Conservation (phyloP, 345 rosid species). For the Melaleuca quinquenervia region DNA sequence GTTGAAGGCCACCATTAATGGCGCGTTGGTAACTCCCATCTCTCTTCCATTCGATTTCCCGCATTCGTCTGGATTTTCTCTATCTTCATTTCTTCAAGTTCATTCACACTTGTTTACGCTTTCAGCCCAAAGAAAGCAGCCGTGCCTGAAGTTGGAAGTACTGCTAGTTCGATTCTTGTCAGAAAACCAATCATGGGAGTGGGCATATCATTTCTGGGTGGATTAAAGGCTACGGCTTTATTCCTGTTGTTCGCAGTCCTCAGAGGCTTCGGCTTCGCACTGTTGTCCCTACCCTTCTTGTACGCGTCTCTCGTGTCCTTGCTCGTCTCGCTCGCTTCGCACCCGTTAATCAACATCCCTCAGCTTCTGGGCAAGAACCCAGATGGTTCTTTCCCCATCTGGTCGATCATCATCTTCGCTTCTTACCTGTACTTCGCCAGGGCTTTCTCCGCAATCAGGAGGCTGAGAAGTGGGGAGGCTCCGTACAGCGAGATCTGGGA, state of each 20-base stretch:
- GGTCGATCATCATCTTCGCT: slow-evolving; percentile 42
- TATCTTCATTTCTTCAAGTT: background rate
- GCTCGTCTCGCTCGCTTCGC: slow-evolving; percentile 26
- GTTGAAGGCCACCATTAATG: too few species aligned
- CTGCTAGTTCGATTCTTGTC: background rate
- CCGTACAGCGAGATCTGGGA: slow-evolving; percentile 42
- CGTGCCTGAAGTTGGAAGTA: background rate
- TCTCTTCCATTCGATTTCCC: background rate
- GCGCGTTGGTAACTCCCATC: too few species aligned
- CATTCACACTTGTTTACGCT: background rate
- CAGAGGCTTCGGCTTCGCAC: slow-evolving; percentile 12
- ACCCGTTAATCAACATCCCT: slow-evolving; percentile 34
- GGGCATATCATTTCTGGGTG: slow-evolving; percentile 36
- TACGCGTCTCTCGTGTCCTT: slow-evolving; percentile 35
- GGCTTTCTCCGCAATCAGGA: slow-evolving; percentile 27
- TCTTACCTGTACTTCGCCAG: slow-evolving; percentile 45
- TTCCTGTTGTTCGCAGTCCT: slow-evolving; percentile 22
- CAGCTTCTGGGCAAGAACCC: slow-evolving; percentile 44
- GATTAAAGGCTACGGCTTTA: slow-evolving; percentile 16
- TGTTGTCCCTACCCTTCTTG: slow-evolving; percentile 33
- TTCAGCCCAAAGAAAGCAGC: background rate
- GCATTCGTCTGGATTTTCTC: background rate
- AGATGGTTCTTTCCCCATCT: slow-evolving; percentile 54
- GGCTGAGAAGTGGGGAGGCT: slow-evolving; percentile 37
- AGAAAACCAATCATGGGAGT: slow-evolving; percentile 24